These are phyloP conservation scores for Umbelopsis sp. DNA, from an alignment of 192 early-diverging fungal species.

Conservation along the genomic window DNA sequence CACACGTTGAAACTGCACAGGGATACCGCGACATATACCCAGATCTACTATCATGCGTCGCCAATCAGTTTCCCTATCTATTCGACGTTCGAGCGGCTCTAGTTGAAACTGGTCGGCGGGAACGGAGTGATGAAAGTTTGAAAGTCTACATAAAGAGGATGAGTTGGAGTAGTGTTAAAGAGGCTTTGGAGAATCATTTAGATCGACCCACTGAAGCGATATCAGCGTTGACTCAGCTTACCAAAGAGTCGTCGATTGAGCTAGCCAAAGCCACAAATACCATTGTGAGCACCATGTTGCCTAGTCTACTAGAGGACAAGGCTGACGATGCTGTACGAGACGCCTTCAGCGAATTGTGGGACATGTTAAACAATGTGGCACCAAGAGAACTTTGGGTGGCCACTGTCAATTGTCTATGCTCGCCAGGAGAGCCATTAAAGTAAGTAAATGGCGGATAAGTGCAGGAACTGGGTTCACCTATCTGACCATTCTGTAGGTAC, in stretches of 20 bases:
- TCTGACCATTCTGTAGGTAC: neutral
- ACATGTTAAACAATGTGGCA: constrained; percentile 33
- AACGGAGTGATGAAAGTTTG: neutral
- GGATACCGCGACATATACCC: constrained; percentile 42
- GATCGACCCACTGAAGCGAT: neutral
- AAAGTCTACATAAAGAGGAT: neutral
- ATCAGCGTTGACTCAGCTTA: neutral
- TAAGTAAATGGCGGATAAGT: neutral
- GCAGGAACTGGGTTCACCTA: neutral
- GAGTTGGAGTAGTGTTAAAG: too few species aligned
- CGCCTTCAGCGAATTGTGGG: constrained; percentile 38
- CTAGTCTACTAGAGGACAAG: neutral
- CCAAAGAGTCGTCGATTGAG: neutral
- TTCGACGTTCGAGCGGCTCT: constrained; percentile 35
- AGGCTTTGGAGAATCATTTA: neutral
- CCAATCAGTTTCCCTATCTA: constrained; percentile 41
- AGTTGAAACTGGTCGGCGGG: neutral
- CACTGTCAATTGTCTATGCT: constrained; percentile 29
- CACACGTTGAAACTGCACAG: constrained; percentile 27
- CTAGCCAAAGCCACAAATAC: neutral
- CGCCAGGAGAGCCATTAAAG: neutral
- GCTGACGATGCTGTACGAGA: constrained; percentile 13
- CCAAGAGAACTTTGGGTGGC: constrained; percentile 38
- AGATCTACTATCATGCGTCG: constrained; percentile 37
- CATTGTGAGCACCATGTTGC: neutral